phyloP scores from a whole-genome alignment of 192 early-diverging fungal species.

The Linnemannia schmuckeri region DNA sequence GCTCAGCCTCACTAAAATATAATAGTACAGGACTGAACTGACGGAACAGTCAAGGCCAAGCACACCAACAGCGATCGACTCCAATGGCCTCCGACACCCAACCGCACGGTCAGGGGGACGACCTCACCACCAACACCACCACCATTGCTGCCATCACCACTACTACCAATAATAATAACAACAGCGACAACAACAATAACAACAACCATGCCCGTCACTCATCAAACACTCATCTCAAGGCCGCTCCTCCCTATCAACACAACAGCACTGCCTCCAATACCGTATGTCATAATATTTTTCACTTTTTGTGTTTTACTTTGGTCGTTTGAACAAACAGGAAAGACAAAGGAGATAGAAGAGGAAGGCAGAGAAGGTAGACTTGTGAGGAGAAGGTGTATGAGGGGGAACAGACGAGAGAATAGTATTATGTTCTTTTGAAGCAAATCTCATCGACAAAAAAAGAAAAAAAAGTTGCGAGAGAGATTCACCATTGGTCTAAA shows the following conservation, averaged over 20 bases:
- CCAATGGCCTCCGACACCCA: conserved; percentile 52
- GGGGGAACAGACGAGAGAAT: not conserved
- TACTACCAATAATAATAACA: not conserved
- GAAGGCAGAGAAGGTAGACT: not conserved
- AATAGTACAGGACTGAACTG: not conserved
- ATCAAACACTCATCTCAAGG: not conserved
- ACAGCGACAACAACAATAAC: not conserved
- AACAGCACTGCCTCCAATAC: conserved; percentile 10
- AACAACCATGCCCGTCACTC: not conserved
- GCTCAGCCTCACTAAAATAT: not conserved
- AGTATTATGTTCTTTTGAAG: not conserved
- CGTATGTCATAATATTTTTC: not conserved
- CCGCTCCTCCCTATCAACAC: not conserved
- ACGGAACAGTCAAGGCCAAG: not conserved
- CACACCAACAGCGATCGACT: not conserved
- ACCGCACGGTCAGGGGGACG: conserved; percentile 18
- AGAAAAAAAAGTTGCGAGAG: not conserved
- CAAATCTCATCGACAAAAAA: not conserved
- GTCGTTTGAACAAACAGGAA: not conserved
- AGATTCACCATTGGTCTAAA: not conserved
- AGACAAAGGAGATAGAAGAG: too few relatives aligned
- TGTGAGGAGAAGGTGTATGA: not conserved
- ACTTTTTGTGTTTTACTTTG: not conserved
- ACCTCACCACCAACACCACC: not conserved
- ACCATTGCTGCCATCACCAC: not conserved